Evolutionary conservation across 805 yeast species (phyloP).

Genomic region (Saturnispora halmiae): DNA sequence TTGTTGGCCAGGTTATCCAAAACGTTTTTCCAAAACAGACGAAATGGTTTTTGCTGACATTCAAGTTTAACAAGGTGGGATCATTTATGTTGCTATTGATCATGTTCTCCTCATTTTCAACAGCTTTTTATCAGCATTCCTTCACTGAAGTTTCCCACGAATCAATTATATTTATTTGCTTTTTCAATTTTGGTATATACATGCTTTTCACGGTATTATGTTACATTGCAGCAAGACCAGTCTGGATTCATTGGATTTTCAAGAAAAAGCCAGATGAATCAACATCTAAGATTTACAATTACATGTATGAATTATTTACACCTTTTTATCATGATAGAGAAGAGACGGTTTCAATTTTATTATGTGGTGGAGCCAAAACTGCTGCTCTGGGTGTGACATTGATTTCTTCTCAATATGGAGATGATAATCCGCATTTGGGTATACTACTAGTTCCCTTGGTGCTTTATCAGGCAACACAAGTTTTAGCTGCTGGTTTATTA

Average conservation of each 20-base stretch:
- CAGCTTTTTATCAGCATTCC: constrained; percentile 78
- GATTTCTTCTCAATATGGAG: constrained; percentile 56
- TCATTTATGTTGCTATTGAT: constrained; percentile 69
- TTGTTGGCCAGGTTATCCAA: constrained; percentile 82
- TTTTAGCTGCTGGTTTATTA: constrained; percentile 66
- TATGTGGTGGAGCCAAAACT: constrained; percentile 90
- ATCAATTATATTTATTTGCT: constrained; percentile 67
- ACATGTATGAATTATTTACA: constrained; percentile 35
- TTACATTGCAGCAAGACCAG: constrained; percentile 52
- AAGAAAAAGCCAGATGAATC: constrained; percentile 38
- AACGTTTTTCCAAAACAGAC: constrained; percentile 58
- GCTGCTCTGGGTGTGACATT: constrained; percentile 87
- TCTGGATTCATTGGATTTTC: constrained; percentile 35
- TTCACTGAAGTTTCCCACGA: constrained; percentile 45
- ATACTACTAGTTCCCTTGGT: constrained; percentile 73
- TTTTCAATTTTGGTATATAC: constrained; percentile 75
- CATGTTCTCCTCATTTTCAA: constrained; percentile 55
- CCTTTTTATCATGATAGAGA: constrained; percentile 64
- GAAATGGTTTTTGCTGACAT: constrained; percentile 48
- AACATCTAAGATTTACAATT: constrained; percentile 37
- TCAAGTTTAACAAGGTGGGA: constrained; percentile 63
- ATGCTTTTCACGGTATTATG: constrained; percentile 64
- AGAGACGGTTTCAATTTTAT: constrained; percentile 72
- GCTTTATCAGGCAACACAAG: constrained; percentile 81
- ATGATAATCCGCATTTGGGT: constrained; percentile 52